Conservation (phyloP, 169 alveolate species). For the Cryptosporidium bovis region DNA sequence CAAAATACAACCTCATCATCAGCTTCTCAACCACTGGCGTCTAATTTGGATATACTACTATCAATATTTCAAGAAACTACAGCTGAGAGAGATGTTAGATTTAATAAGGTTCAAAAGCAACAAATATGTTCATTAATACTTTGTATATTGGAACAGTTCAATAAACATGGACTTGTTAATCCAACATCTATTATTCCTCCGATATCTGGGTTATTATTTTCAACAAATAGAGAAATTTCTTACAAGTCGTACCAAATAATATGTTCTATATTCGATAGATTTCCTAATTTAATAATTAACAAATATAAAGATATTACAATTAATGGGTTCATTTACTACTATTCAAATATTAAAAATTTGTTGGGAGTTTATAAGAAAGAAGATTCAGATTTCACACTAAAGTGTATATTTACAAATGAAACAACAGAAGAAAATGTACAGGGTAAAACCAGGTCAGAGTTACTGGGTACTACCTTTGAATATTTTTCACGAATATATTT, state of each 20-base stretch:
- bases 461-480: constrained; percentile 26
- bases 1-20: constrained; percentile 37
- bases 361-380: constrained; percentile 20
- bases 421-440: constrained; percentile 11
- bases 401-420: constrained; percentile 31
- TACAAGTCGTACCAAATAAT: constrained; percentile 44
- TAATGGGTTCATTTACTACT: constrained; percentile 32
- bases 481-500: constrained; percentile 36
- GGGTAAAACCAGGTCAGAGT: constrained; percentile 18
- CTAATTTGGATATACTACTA: constrained; percentile 48
- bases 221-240: constrained; percentile 46
- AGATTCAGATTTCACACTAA: not conserved
- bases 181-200: constrained; percentile 73
- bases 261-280: constrained; percentile 43
- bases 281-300: constrained; percentile 52
- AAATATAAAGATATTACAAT: constrained; percentile 64
- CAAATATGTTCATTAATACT: constrained; percentile 37
- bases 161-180: constrained; percentile 67
- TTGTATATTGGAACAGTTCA: constrained; percentile 65
- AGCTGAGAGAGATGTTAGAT: not conserved
- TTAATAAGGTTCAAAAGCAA: constrained; percentile 36
- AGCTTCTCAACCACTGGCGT: constrained; percentile 70
- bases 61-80: constrained; percentile 18
- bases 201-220: constrained; percentile 49
- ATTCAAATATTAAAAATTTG: constrained; percentile 9